Conservation (phyloP, 2,329 filamentous ascomycete species). For the Phyllosticta paracitricarpa region DNA sequence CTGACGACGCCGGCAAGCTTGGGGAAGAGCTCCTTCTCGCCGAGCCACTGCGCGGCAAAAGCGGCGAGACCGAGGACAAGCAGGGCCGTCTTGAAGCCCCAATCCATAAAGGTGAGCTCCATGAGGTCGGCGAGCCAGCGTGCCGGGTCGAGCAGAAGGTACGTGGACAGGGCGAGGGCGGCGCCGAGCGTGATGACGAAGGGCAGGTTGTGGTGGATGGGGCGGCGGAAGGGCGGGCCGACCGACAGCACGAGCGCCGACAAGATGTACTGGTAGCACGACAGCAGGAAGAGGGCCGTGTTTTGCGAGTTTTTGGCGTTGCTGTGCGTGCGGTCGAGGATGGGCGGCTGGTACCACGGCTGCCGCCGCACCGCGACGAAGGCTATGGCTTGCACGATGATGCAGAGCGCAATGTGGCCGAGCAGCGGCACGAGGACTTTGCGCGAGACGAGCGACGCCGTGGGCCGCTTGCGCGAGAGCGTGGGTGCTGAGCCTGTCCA, state of each 20-base stretch:
- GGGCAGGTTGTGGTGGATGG: constrained; percentile 58
- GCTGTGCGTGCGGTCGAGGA: constrained; percentile 64
- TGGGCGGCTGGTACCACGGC: constrained; percentile 75
- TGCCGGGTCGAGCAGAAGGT: constrained; percentile 72
- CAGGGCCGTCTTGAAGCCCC: constrained; percentile 63
- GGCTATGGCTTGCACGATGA: constrained; percentile 63
- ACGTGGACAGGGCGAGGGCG: constrained; percentile 57
- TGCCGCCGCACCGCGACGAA: constrained; percentile 69
- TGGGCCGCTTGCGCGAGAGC: constrained; percentile 76
- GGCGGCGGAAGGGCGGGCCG: constrained; percentile 80
- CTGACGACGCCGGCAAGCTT: constrained; percentile 59
- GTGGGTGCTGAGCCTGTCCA: constrained; percentile 79
- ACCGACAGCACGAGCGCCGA: constrained; percentile 82
- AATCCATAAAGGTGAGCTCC: constrained; percentile 72
- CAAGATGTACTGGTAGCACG: constrained; percentile 90
- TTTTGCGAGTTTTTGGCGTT: constrained; percentile 92
- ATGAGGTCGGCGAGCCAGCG: constrained; percentile 62
- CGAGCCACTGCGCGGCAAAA: constrained; percentile 57
- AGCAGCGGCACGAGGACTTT: constrained; percentile 86
- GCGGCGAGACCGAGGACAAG: constrained; percentile 60
- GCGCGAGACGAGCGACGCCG: constrained; percentile 79
- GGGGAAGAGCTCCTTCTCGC: constrained; percentile 63
- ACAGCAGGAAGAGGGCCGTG: constrained; percentile 78
- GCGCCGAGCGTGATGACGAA: constrained; percentile 50
- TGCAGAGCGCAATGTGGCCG: constrained; percentile 75